Evolutionary conservation across 352 stramenopile species (phyloP), one percentile per base, ranked within the genome.

Genomic region (Phytophthora agathidicida): DNA sequence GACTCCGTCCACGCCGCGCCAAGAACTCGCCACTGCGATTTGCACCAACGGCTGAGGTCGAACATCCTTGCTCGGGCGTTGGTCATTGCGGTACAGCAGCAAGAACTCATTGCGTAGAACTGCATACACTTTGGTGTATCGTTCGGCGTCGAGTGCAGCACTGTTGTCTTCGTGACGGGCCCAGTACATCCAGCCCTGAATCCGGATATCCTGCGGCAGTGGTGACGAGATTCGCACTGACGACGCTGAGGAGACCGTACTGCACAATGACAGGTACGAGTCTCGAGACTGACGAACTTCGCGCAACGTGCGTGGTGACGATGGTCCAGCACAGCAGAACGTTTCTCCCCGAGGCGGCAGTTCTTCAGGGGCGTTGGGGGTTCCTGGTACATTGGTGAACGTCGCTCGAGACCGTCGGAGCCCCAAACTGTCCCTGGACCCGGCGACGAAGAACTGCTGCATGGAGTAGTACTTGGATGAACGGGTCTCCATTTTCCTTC

Each of bases 161-260:
- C 16, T 46, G 42, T 8, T 36, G 44, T 73, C 53, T 0, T 77
- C 69, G 22, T 24, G 37, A 27, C 73, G 75, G 13, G 75, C 76
- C 82, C 82, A 91, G 68, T 91, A 91, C 77, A 89, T 89, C 82
- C 82, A 91, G 32, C 73, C 77, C 32, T 88, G 71, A 30, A 86
- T 52, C 11, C 64, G 45, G 13, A 75, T 64, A 22, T 60, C 69
- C 24, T 77, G 68, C 13, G 71, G 66, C 20, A 77, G 24, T 13
- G 72, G 65, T 14, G 65, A 79, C 37, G 62, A 60, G 38, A 73
- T 54, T 19, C 27, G 57, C 20, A 35, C 42, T 3, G 51, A 65
- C 22, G 59, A 69, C 16, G 37, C 60, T 0, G 55, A 57, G 7
- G 48, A 77, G 28, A 64, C 23, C 17, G 50, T 59, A 39, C 61